Conservation (phyloP, 495 filamentous ascomycete species). For the Haplographium delicatum region DNA sequence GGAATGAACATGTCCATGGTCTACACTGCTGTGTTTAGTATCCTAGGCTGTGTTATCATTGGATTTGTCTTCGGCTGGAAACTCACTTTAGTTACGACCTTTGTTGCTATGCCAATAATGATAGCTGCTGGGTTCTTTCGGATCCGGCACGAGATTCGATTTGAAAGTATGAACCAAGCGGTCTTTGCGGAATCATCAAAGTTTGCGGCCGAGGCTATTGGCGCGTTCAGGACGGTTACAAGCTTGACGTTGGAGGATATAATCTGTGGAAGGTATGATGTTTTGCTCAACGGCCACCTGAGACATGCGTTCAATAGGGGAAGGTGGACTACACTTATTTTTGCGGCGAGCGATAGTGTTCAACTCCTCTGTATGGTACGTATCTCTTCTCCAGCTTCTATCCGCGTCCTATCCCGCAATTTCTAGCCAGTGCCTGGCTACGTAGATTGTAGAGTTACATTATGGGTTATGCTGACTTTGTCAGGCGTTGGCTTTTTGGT, state of each 20-base stretch:
- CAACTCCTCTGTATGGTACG: conserved; percentile 42
- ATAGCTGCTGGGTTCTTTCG: conserved; percentile 45
- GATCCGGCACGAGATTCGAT: conserved; percentile 46
- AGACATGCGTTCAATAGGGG: conserved; percentile 45
- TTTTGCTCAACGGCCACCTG: conserved; percentile 46
- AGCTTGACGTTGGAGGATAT: conserved; percentile 49
- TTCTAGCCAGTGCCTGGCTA: no score
- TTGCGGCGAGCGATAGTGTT: conserved; percentile 45
- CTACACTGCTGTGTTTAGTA: conserved; percentile 42
- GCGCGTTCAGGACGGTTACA: conserved; percentile 51
- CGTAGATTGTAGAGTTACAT: no score
- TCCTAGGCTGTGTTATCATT: conserved; percentile 43
- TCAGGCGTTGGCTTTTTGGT: conserved; percentile 52
- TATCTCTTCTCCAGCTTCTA: no score
- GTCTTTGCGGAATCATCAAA: conserved; percentile 52
- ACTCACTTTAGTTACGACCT: conserved; percentile 41
- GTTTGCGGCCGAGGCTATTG: conserved; percentile 52
- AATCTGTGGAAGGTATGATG: conserved; percentile 43
- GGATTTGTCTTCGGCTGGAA: conserved; percentile 55
- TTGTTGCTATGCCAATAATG: conserved; percentile 45
- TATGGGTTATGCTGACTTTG: not conserved
- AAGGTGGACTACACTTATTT: conserved; percentile 44
- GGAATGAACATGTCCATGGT: conserved; percentile 49
- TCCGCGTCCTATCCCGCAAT: no score
- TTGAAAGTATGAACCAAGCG: conserved; percentile 44